phyloP scores from a whole-genome alignment of 2,329 filamentous ascomycete genomes.

The Keithomyces neogunnii region DNA sequence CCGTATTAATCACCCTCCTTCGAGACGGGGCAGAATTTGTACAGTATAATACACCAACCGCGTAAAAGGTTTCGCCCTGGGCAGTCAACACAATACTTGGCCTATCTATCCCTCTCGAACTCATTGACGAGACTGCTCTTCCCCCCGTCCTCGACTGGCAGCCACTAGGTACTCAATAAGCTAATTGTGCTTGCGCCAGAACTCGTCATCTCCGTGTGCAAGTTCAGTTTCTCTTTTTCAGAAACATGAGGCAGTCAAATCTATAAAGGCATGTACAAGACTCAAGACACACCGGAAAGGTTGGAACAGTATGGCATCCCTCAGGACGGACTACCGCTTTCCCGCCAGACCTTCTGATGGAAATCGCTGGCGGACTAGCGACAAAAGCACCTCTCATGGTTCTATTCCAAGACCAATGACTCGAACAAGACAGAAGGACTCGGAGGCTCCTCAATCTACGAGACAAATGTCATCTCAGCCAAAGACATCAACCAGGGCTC shows the following conservation, averaged over 20 bases:
- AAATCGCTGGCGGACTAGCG: conserved; percentile 19
- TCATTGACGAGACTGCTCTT: too few species aligned
- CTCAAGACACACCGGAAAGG: conserved; percentile 12
- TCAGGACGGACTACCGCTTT: conserved; percentile 30
- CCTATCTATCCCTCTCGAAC: too few species aligned
- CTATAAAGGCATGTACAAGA: conserved; percentile 12
- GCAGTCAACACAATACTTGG: too few species aligned
- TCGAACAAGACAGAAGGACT: conserved; percentile 13
- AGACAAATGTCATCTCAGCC: conserved; percentile 11
- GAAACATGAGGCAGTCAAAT: neutral
- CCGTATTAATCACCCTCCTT: neutral
- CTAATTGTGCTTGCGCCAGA: neutral
- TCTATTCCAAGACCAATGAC: conserved; percentile 16
- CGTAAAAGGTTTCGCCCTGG: too few species aligned
- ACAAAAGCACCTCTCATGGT: conserved; percentile 12
- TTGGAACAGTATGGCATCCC: conserved; percentile 34
- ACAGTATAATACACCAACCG: neutral
- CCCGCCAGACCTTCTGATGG: conserved; percentile 31
- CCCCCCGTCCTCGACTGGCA: too few species aligned
- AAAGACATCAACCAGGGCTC: conserved; percentile 13
- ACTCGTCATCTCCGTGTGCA: neutral
- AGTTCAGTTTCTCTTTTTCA: neutral
- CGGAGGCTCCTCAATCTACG: conserved; percentile 10
- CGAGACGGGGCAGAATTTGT: neutral
- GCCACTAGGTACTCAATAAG: too few species aligned